phyloP scores from a whole-genome alignment of 176 grass and related monocot species.

The Oropetium thomaeum region DNA sequence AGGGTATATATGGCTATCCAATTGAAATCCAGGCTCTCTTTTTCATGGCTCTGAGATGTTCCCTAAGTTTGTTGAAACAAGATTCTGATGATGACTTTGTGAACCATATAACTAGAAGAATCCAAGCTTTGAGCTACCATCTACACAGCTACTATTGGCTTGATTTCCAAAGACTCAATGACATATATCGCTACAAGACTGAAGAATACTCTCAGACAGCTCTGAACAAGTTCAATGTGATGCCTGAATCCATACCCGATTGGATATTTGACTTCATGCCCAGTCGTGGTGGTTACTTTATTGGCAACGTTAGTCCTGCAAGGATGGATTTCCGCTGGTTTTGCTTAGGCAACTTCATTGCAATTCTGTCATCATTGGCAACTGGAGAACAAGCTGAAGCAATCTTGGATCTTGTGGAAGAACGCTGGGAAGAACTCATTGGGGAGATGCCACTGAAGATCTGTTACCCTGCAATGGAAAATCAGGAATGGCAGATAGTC shows the following conservation, averaged over 20 bases:
- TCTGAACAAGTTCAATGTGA: slow-evolving; percentile 89
- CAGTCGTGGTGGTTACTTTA: slow-evolving; percentile 67
- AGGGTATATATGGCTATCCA: slow-evolving; percentile 83
- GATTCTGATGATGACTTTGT: slow-evolving; percentile 42
- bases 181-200: slow-evolving; percentile 82
- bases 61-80: slow-evolving; percentile 43
- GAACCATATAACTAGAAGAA: slow-evolving; percentile 48
- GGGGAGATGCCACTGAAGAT: slow-evolving; percentile 78
- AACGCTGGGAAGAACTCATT: slow-evolving; percentile 62
- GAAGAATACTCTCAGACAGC: slow-evolving; percentile 86
- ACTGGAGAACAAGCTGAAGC: slow-evolving; percentile 61
- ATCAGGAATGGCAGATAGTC: slow-evolving; percentile 65
- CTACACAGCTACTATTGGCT: slow-evolving; percentile 73
- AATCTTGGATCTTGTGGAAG: slow-evolving; percentile 77
- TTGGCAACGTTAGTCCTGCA: slow-evolving; percentile 73
- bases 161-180: slow-evolving; percentile 63
- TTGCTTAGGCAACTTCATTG: slow-evolving; percentile 75
- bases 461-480: slow-evolving; percentile 78
- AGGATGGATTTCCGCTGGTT: slow-evolving; percentile 93
- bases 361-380: slow-evolving; percentile 65
- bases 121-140: slow-evolving; percentile 80
- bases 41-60: slow-evolving; percentile 75
- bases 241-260: slow-evolving; percentile 73
- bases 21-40: slow-evolving; percentile 84
- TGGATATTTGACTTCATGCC: slow-evolving; percentile 92